Evolutionary conservation across 2,329 filamentous ascomycete genomes (phyloP), one percentile per base, ranked within the genome.

Genomic region (Colletotrichum neosansevieriae): DNA sequence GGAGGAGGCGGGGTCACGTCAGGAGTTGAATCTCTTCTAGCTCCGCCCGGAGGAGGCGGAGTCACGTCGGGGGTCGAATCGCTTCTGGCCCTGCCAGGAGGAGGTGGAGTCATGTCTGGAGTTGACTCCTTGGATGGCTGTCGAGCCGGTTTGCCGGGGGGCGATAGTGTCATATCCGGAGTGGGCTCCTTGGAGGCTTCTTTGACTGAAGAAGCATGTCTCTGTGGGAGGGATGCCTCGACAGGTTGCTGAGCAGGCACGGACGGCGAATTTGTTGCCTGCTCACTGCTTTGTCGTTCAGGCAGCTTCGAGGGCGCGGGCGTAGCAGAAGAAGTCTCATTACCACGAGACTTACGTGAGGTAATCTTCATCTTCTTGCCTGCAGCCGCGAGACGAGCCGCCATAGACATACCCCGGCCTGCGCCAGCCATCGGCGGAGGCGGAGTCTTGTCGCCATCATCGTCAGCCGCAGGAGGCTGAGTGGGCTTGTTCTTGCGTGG

Each of bases 351-450:
- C 34, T 60, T 81, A 13, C 79, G 78, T 63, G 77, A 76, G 21
- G 79, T 77, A 50, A 88, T 88, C 75, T 82, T 86, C 71, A 89
- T 82, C 59, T 81, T 84, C 74, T 82, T 88, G 11, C 86, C 86
- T 58, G 78, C 81, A 2, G 86, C 77, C 38, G 82, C 85, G 81
- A 88, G 84, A n/a, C 85, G 82, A 72, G 89, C 86, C 42, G 83
- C 82, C 83, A 89, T 84, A 6, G 87, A 88, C 78, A 89, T 79
- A 54, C 85, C 81, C 11, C 21, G 36, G 13, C 47, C 32, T 15
- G 57, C 63, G 36, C 54, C 67, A 34, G 62, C 19, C 19, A 54
- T 44, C 34, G 69, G 62, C 10, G 63, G 47, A 9, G 64, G 63
- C 24, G 59, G 67, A 6, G 67, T 50, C 17, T 61, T 70, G n/a